Base-by-base conservation (phyloP, 2,329 filamentous ascomycete species). In the Geosmithia morbida region DNA sequence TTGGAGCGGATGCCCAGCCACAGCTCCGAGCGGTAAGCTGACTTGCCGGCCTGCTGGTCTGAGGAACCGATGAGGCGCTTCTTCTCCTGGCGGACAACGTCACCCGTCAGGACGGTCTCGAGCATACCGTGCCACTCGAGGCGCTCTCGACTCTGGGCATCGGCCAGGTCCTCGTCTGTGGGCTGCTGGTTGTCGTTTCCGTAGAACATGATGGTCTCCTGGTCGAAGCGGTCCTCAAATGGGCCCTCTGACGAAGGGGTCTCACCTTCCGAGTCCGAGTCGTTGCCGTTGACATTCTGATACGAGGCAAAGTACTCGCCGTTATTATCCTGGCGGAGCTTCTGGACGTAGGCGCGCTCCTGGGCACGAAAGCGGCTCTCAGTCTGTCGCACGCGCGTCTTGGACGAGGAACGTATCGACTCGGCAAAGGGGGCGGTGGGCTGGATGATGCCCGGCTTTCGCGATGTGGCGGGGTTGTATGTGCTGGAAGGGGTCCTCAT, bases 61-160 rank as follows among this genome's bases (percentile, higher is more conserved):
- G 73, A 71, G 3, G 86, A 83, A 43, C 87, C 89, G 54, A 94
- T 92, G 57, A 98, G 66, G 43, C 92, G 81, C 64, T 95, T 94
- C 72, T 98, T 98, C 67, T 98, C 92, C 64, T 98, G 92, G 57
- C 87, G 87, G 49, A 98, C 90, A 8, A 98, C 92, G 62, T 98
- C 92, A 53, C 92, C 92, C 1, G 89, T 96, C 54, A 98, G 69
- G 3, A 98, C 92, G 14, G 90, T 94, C 50, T 90, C 87, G 48
- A 98, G 69, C 92, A 98, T 98, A 2, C 87, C 87, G 65, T 98
- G 89, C 92, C 92, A 98, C 65, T 98, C 92, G 20, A 98, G 71
- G 43, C 90, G 75, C 64, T 97, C 92, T 51, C 89, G 77, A 59
- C 89, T 96, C 52, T 82, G 80, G 1, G 88, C 85, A 56, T 96